Percentiles rank a stretch among this genome's conserved stretches.
These are phyloP conservation scores for Arthrinium phaeospermum DNA, from an alignment of 2,329 filamentous ascomycete species.

Conservation along the genomic window DNA sequence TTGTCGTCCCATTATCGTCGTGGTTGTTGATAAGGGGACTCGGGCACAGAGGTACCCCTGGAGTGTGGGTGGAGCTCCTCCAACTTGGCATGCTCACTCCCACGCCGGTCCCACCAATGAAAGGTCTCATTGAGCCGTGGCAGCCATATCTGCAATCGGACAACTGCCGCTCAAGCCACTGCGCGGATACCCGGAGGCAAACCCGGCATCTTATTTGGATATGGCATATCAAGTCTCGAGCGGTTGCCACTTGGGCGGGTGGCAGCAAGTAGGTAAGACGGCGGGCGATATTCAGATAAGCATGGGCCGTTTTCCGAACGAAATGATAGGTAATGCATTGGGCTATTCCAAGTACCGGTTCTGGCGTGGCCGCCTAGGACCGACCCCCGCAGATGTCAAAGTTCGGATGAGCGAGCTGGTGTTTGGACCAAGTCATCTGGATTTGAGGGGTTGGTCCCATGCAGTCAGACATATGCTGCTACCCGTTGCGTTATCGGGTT, in stretches of 20 bases:
- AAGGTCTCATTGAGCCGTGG: neutral
- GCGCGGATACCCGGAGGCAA: neutral
- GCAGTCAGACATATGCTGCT: neutral
- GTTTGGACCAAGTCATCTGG: neutral
- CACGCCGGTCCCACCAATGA: neutral
- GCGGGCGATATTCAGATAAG: neutral
- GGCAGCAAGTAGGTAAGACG: neutral
- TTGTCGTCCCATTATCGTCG: neutral
- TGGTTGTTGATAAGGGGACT: neutral
- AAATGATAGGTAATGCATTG: neutral
- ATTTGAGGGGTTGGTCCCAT: neutral
- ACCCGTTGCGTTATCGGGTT: neutral
- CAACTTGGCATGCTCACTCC: neutral
- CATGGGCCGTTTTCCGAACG: neutral
- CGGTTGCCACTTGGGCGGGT: neutral
- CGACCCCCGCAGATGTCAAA: neutral
- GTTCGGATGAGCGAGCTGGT: neutral
- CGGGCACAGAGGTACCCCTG: neutral
- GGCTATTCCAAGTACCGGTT: neutral
- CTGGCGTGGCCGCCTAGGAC: neutral
- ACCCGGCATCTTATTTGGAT: neutral
- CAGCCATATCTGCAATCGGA: neutral
- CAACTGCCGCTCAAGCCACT: neutral
- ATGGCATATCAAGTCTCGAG: neutral
- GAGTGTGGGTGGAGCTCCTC: neutral